Conservation (phyloP, 2,329 filamentous ascomycete genomes). For the Pseudopithomyces maydicus region DNA sequence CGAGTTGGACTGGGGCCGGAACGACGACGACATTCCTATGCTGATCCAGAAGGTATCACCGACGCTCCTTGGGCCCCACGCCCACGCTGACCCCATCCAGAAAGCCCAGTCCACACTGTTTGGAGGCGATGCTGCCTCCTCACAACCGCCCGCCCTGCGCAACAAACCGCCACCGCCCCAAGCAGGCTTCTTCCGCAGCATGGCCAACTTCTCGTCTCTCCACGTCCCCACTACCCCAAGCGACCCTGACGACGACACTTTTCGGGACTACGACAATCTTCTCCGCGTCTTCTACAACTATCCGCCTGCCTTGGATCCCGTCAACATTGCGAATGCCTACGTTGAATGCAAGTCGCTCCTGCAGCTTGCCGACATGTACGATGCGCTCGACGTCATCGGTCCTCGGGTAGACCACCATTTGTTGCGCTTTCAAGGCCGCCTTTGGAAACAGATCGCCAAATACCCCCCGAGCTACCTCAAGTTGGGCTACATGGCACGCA, state of each 20-base stretch:
- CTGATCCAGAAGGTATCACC: slow-evolving; percentile 74
- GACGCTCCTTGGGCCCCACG: neutral
- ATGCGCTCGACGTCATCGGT: slow-evolving; percentile 84
- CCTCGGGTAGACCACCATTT: slow-evolving; percentile 92
- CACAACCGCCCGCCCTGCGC: slow-evolving; percentile 59
- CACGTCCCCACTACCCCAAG: slow-evolving; percentile 53
- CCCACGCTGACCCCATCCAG: slow-evolving; percentile 22
- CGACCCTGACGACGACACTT: slow-evolving; percentile 70
- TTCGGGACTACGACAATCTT: slow-evolving; percentile 93
- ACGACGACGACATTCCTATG: slow-evolving; percentile 79
- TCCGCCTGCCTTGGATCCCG: slow-evolving; percentile 75
- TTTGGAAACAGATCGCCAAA: slow-evolving; percentile 97
- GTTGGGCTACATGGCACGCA: slow-evolving; percentile 83
- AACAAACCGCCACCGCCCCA: slow-evolving; percentile 68
- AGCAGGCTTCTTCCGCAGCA: slow-evolving; percentile 81
- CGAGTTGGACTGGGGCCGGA: slow-evolving; percentile 78
- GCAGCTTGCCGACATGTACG: slow-evolving; percentile 90
- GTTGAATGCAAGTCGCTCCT: slow-evolving; percentile 92
- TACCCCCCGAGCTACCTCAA: slow-evolving; percentile 93
- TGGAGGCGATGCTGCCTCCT: slow-evolving; percentile 51
- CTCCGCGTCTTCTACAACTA: slow-evolving; percentile 98
- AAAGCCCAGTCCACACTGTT: slow-evolving; percentile 59
- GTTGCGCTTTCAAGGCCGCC: slow-evolving; percentile 83
- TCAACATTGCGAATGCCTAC: slow-evolving; percentile 92
- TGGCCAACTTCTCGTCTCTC: slow-evolving; percentile 74